These are phyloP conservation scores for Trypanosoma platydactyli DNA, from an alignment of 208 protist genomes.

Conservation along the genomic window DNA sequence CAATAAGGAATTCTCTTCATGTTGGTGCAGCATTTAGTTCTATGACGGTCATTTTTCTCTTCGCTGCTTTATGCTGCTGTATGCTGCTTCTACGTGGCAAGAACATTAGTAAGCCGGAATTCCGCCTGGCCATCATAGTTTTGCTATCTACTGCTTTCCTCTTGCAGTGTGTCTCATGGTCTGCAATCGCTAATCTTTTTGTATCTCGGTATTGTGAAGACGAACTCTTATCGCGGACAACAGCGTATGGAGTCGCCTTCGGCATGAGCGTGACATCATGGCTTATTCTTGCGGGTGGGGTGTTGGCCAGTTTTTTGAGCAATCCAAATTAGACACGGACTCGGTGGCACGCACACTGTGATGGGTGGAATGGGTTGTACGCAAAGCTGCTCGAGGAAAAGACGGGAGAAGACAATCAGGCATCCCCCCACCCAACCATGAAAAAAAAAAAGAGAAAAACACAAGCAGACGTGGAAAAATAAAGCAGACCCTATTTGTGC, in stretches of 20 bases:
- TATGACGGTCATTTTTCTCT: constrained; percentile 44
- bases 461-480: no score
- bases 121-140: constrained; percentile 25
- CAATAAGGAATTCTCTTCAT: constrained; percentile 33
- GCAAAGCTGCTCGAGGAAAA: no score
- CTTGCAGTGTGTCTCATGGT: constrained; percentile 58
- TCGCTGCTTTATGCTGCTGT: constrained; percentile 31
- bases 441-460: no score
- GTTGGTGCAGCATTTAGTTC: constrained; percentile 64
- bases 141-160: constrained; percentile 28
- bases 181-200: constrained; percentile 44
- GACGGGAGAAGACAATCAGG: no score
- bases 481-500: no score
- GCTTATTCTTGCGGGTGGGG: constrained; percentile 26
- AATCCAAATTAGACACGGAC: no score
- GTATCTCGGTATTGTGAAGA: constrained; percentile 27
- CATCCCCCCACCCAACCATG: no score
- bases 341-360: no score
- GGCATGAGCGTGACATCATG: constrained; percentile 58
- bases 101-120: neutral
- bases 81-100: constrained; percentile 19
- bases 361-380: no score
- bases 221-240: neutral
- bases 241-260: constrained; percentile 64
- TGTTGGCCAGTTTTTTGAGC: neutral